Evolutionary conservation across 164 flowering plant species (phyloP).

Genomic region (Berberis thunbergii): DNA sequence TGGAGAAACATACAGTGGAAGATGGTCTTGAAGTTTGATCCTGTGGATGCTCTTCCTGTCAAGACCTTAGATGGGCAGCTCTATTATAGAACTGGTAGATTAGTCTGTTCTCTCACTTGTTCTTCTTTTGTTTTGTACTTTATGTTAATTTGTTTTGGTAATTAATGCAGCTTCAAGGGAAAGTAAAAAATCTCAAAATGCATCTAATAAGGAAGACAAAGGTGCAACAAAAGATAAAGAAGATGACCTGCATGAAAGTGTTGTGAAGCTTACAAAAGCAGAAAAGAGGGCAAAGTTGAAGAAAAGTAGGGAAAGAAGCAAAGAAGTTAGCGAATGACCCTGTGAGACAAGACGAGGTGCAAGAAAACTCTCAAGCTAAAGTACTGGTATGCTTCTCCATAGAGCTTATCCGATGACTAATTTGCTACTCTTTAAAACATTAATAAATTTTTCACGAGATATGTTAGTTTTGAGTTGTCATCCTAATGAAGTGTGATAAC

Average conservation of each 20-base stretch:
- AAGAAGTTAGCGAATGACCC: constrained; percentile 59
- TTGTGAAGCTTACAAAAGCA: constrained; percentile 59
- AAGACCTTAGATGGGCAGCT: constrained; percentile 74
- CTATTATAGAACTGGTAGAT: constrained; percentile 47
- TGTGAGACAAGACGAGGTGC: constrained; percentile 25
- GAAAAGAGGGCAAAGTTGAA: constrained; percentile 78
- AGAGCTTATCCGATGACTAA: neutral
- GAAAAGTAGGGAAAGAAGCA: constrained; percentile 65
- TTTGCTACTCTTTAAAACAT: neutral
- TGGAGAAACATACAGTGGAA: constrained; percentile 30
- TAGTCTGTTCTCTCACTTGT: neutral
- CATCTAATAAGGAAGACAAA: constrained; percentile 26
- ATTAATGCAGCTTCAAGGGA: constrained; percentile 32
- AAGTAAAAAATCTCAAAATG: constrained; percentile 22
- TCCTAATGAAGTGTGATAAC: too few relatives aligned
- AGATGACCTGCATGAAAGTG: constrained; percentile 20
- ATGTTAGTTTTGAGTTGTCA: too few relatives aligned
- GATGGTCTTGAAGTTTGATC: constrained; percentile 48
- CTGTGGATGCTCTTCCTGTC: constrained; percentile 81
- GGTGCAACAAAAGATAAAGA: constrained; percentile 16
- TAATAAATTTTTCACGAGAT: too few relatives aligned
- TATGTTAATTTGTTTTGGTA: neutral
- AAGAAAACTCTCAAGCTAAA: constrained; percentile 49
- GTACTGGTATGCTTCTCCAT: constrained; percentile 45
- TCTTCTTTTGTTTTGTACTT: neutral